Evolutionary conservation across 768 basidiomycete genomes (phyloP).

Genomic region (Rhodotorula toruloides): DNA sequence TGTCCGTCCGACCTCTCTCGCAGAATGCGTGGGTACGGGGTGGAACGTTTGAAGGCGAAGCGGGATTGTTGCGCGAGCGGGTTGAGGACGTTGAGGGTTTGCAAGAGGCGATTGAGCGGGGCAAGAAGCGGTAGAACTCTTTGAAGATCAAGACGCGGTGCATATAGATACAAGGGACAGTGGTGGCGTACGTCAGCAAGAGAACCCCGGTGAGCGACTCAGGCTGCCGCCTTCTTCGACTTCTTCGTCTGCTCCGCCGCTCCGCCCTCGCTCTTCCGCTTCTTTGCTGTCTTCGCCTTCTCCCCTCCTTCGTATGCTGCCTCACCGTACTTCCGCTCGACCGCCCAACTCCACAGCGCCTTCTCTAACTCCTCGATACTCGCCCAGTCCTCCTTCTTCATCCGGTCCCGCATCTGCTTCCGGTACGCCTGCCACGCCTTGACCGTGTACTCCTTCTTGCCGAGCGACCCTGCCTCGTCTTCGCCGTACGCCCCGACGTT

Average conservation of each 20-base stretch:
- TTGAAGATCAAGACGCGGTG: not conserved
- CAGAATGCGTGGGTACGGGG: slow-evolving; percentile 44
- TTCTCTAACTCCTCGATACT: slow-evolving; percentile 21
- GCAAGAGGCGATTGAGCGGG: slow-evolving; percentile 19
- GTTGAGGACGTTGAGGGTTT: slow-evolving; percentile 27
- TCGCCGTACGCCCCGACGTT: not conserved
- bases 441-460: slow-evolving; percentile 30
- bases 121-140: not conserved
- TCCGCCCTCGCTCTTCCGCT: not conserved
- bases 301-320: not conserved
- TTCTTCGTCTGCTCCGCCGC: not conserved
- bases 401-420: slow-evolving; percentile 14
- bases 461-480: not conserved
- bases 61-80: slow-evolving; percentile 18
- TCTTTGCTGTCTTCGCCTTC: not conserved
- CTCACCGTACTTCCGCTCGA: slow-evolving; percentile 1
- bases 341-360: slow-evolving; percentile 29
- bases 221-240: too few relatives aligned
- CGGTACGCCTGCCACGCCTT: slow-evolving; percentile 20
- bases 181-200: not conserved
- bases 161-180: too few relatives aligned
- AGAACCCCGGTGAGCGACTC: too few relatives aligned
- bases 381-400: slow-evolving; percentile 19
- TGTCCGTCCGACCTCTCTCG: slow-evolving; percentile 48
- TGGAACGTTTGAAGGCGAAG: slow-evolving; percentile 28